Conservation (phyloP, 257 asterid species). For the Handroanthus guayacan region DNA sequence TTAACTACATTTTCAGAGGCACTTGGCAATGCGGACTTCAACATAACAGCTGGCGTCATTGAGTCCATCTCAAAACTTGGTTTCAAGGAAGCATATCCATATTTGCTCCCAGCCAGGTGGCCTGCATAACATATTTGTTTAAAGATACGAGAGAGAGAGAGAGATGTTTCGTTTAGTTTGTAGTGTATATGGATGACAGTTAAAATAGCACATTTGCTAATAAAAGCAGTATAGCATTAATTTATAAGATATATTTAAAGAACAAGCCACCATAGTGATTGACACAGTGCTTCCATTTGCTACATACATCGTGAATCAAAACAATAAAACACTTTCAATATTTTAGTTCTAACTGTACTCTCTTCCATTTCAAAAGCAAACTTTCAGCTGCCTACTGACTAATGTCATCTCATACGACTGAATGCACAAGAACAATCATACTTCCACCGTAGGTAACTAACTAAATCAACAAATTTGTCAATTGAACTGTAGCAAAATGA, state of each 20-base stretch:
- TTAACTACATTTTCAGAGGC: constrained; percentile 35
- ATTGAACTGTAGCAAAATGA: neutral
- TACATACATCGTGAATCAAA: neutral
- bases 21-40: constrained; percentile 41
- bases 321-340: neutral
- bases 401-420: neutral
- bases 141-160: neutral
- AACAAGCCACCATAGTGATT: neutral
- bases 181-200: too few relatives aligned
- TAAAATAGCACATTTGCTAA: neutral
- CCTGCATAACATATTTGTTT: constrained; percentile 53
- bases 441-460: neutral
- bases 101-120: constrained; percentile 43
- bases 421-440: neutral
- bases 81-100: constrained; percentile 43
- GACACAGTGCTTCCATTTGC: neutral
- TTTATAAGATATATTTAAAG: constrained; percentile 14
- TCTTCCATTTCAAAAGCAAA: neutral
- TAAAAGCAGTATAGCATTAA: neutral
- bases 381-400: constrained; percentile 29
- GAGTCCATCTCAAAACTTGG: constrained; percentile 37
- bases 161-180: constrained; percentile 1
- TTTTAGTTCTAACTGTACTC: neutral
- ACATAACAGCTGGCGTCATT: constrained; percentile 37
- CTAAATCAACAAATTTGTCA: constrained; percentile 2